phyloP scores from a whole-genome alignment of 805 yeast genomes.

The Monosporozyma siamensis region DNA sequence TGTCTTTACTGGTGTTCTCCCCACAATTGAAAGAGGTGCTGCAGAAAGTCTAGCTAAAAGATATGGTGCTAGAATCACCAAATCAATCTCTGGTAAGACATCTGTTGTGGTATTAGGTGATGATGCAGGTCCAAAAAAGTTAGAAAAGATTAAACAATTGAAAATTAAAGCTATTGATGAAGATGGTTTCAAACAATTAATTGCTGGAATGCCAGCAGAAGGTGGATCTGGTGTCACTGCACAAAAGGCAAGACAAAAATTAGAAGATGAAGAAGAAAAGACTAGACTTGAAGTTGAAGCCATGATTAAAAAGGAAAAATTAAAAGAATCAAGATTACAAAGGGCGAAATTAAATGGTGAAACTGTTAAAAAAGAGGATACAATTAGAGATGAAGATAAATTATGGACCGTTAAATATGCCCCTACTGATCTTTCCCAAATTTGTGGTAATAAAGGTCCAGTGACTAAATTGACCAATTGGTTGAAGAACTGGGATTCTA shows the following conservation, averaged over 20 bases:
- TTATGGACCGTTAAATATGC: conserved; percentile 94
- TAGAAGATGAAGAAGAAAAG: conserved; percentile 54
- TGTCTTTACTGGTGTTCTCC: conserved; percentile 87
- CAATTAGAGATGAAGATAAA: conserved; percentile 39
- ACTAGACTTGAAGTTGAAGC: conserved; percentile 45
- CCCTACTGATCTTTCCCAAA: conserved; percentile 62
- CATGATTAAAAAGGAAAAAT: conserved; percentile 38
- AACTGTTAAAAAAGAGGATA: conserved; percentile 13
- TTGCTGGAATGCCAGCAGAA: conserved; percentile 75
- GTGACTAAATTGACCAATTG: conserved; percentile 60
- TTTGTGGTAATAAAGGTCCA: conserved; percentile 84
- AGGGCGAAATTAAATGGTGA: conserved; percentile 22
- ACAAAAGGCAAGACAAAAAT: conserved; percentile 56
- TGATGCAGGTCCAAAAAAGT: conserved; percentile 96
- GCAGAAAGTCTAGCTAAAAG: conserved; percentile 69
- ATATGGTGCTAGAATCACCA: conserved; percentile 87
- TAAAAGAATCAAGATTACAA: conserved; percentile 21
- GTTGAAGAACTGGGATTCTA: conserved; percentile 67
- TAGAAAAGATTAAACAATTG: conserved; percentile 64
- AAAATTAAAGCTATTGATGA: conserved; percentile 77
- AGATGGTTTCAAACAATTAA: conserved; percentile 70
- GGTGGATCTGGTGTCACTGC: conserved; percentile 87
- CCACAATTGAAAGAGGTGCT: conserved; percentile 64
- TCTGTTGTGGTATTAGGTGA: conserved; percentile 83
- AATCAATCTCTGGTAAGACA: conserved; percentile 77